Evolutionary conservation across 2,329 filamentous ascomycete species (phyloP).

Genomic region (Chaetomiaceae sp.): DNA sequence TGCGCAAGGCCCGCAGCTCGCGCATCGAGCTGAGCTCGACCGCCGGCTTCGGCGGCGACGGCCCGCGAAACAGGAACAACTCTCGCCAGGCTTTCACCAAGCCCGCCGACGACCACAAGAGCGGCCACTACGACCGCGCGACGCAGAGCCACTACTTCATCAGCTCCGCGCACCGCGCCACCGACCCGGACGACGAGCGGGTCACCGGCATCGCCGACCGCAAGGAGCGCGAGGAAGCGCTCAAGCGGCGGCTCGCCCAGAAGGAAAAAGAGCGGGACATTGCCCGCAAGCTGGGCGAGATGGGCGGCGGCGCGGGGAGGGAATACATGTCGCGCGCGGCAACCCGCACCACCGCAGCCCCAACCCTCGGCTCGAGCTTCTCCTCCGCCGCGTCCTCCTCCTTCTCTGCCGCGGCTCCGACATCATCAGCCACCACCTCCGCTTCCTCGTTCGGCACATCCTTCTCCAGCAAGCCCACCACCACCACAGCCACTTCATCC

Average conservation of each 20-base stretch:
- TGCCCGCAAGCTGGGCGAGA: slow-evolving; percentile 60
- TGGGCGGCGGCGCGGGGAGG: slow-evolving; percentile 62
- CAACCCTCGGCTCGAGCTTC: slow-evolving; percentile 10
- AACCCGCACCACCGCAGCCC: slow-evolving; percentile 3
- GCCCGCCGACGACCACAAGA: slow-evolving; percentile 39
- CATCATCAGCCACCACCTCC: slow-evolving; percentile 3
- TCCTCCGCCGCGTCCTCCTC: slow-evolving; percentile 11
- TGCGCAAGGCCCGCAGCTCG: slow-evolving; percentile 61
- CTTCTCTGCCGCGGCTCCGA: background rate
- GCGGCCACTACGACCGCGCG: slow-evolving; percentile 53
- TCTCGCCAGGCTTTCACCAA: slow-evolving; percentile 16
- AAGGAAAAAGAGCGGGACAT: slow-evolving; percentile 71
- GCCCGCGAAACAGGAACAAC: slow-evolving; percentile 9
- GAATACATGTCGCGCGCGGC: slow-evolving; percentile 60
- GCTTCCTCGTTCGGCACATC: slow-evolving; percentile 8
- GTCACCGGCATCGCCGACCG: slow-evolving; percentile 54
- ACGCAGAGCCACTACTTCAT: slow-evolving; percentile 56
- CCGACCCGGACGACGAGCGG: slow-evolving; percentile 49
- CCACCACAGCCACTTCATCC: background rate
- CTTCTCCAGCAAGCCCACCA: background rate
- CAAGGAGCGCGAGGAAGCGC: slow-evolving; percentile 59
- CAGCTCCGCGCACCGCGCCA: slow-evolving; percentile 29
- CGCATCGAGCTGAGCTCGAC: slow-evolving; percentile 78
- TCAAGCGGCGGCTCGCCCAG: slow-evolving; percentile 60
- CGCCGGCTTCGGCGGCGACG: slow-evolving; percentile 43